These are phyloP conservation scores for Talaromyces proteolyticus DNA, from an alignment of 495 filamentous ascomycete species.

Conservation along the genomic window DNA sequence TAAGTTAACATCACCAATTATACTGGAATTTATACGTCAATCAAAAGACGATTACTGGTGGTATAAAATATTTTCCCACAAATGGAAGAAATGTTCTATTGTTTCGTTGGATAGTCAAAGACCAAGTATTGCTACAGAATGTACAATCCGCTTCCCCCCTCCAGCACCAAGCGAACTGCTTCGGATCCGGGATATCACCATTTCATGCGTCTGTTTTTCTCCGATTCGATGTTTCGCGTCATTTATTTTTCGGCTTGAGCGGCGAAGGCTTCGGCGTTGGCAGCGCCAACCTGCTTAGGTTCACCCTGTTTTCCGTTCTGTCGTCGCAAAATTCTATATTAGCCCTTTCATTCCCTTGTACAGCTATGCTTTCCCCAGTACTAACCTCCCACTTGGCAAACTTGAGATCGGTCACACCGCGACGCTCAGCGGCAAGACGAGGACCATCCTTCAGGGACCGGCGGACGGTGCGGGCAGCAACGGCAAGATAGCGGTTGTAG, in stretches of 20 bases:
- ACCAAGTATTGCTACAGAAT: slow-evolving; percentile 39
- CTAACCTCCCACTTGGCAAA: slow-evolving; percentile 97
- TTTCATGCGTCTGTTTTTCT: slow-evolving; percentile 9
- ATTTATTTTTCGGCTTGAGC: slow-evolving; percentile 39
- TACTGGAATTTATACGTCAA: too few relatives aligned
- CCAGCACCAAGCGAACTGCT: neutral
- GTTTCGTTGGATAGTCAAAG: neutral
- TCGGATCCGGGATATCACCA: slow-evolving; percentile 5
- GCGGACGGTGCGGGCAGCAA: slow-evolving; percentile 55
- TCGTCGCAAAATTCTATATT: slow-evolving; percentile 11
- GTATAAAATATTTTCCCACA: neutral
- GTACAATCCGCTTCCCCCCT: slow-evolving; percentile 23
- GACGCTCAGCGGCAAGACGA: slow-evolving; percentile 78
- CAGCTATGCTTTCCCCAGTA: slow-evolving; percentile 11
- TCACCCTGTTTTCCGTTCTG: slow-evolving; percentile 98
- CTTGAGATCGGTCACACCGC: slow-evolving; percentile 83
- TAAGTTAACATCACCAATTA: neutral
- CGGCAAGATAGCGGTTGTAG: slow-evolving; percentile 51
- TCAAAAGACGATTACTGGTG: neutral
- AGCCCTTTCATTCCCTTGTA: neutral
- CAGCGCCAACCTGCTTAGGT: slow-evolving; percentile 62
- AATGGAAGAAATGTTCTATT: slow-evolving; percentile 1
- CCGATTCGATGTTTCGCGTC: slow-evolving; percentile 7
- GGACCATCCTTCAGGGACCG: slow-evolving; percentile 92
- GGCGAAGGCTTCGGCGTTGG: slow-evolving; percentile 59